phyloP scores from a whole-genome alignment of 106 monocot species.

The Acorus gramineus region DNA sequence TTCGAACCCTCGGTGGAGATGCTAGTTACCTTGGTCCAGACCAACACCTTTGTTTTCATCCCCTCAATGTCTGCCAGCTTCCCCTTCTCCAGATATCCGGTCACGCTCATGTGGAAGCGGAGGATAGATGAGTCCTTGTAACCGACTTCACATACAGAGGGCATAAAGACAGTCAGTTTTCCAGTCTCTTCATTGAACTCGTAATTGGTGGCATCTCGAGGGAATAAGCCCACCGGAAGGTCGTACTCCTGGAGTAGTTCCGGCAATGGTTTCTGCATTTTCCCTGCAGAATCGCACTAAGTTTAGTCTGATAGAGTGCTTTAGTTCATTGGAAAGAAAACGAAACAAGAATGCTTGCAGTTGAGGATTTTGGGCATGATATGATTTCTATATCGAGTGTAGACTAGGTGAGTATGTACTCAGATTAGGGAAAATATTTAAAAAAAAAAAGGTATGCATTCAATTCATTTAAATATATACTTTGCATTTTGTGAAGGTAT shows the following conservation, averaged over 20 bases:
- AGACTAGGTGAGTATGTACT: too few species aligned
- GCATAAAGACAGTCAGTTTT: constrained; percentile 74
- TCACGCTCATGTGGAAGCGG: constrained; percentile 53
- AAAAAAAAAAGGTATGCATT: too few species aligned
- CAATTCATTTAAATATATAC: too few species aligned
- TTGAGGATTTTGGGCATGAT: too few species aligned
- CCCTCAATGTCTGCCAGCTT: constrained; percentile 79
- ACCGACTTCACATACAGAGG: constrained; percentile 74
- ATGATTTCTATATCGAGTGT: too few species aligned
- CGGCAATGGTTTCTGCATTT: constrained; percentile 84
- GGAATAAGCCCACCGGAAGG: constrained; percentile 73
- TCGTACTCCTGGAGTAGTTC: constrained; percentile 72
- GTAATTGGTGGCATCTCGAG: constrained; percentile 70
- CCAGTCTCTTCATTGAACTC: constrained; percentile 67
- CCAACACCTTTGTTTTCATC: constrained; percentile 73
- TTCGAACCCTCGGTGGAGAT: constrained; percentile 66
- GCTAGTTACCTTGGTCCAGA: constrained; percentile 66
- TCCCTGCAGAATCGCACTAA: constrained; percentile 23
- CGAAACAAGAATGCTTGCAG: too few species aligned
- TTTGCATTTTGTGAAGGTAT: too few species aligned
- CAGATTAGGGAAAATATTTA: too few species aligned
- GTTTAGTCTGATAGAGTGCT: too few species aligned
- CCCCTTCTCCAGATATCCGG: constrained; percentile 79
- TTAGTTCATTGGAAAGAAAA: too few species aligned
- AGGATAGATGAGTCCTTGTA: constrained; percentile 81